Conservation (phyloP, 208 protist species). For the Crithidia thermophila region DNA sequence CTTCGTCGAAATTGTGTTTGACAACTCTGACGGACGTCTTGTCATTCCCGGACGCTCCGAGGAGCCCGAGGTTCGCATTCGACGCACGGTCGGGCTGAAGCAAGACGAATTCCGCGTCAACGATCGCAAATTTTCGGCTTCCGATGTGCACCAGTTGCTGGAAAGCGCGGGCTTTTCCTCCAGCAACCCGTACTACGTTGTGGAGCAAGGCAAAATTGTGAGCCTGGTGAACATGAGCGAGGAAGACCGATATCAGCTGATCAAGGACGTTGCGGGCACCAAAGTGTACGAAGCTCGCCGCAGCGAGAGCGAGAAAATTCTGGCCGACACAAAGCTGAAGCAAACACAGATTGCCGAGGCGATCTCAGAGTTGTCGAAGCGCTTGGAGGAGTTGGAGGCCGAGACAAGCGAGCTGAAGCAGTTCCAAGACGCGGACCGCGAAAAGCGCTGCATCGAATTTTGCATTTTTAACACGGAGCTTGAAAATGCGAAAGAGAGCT, state of each 20-base stretch:
- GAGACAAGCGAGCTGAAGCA: conserved; percentile 95
- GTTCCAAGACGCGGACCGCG: conserved; percentile 92
- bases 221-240: conserved; percentile 97
- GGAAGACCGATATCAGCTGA: conserved; percentile 94
- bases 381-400: conserved; percentile 94
- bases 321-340: conserved; percentile 92
- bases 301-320: conserved; percentile 93
- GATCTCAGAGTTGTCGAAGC: conserved; percentile 92
- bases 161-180: conserved; percentile 99
- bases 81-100: conserved; percentile 97
- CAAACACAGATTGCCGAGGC: conserved; percentile 89
- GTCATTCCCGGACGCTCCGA: conserved; percentile 87
- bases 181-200: conserved; percentile 99
- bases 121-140: conserved; percentile 92
- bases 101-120: conserved; percentile 99
- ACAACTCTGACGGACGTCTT: conserved; percentile 97
- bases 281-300: conserved; percentile 97
- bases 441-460: conserved; percentile 93
- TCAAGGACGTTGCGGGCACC: conserved; percentile 99
- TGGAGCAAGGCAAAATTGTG: conserved; percentile 98
- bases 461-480: conserved; percentile 85
- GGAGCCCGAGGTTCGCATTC: conserved; percentile 95
- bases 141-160: conserved; percentile 95
- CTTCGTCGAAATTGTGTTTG: conserved; percentile 99
- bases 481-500: conserved; percentile 49